Evolutionary conservation across 2,329 filamentous ascomycete genomes (phyloP).

Genomic region (Neopestalotiopsis rosae): DNA sequence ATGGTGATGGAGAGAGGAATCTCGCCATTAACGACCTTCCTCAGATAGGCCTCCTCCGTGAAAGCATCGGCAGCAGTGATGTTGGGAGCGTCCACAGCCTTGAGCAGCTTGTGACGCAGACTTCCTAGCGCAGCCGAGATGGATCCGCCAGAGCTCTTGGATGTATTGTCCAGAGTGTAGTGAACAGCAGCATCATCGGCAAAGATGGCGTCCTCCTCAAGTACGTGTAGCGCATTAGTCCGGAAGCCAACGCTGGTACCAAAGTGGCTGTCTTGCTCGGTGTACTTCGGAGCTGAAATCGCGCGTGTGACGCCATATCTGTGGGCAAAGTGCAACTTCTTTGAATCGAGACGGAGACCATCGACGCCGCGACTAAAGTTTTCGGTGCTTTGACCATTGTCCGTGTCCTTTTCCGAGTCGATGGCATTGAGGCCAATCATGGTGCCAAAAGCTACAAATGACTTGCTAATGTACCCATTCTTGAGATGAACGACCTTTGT

Average conservation of each 20-base stretch:
- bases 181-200: slow-evolving; percentile 60
- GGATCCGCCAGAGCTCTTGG: slow-evolving; percentile 51
- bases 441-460: slow-evolving; percentile 65
- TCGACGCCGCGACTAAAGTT: slow-evolving; percentile 64
- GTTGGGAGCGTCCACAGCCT: slow-evolving; percentile 48
- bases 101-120: slow-evolving; percentile 59
- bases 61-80: slow-evolving; percentile 45
- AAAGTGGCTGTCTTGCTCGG: slow-evolving; percentile 48
- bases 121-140: slow-evolving; percentile 59
- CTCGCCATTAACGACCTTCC: slow-evolving; percentile 58
- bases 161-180: slow-evolving; percentile 58
- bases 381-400: slow-evolving; percentile 53
- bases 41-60: slow-evolving; percentile 56
- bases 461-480: slow-evolving; percentile 65
- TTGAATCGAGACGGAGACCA: slow-evolving; percentile 58
- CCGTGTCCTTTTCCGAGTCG: slow-evolving; percentile 58
- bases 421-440: slow-evolving; percentile 69
- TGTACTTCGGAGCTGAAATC: slow-evolving; percentile 59
- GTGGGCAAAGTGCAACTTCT: slow-evolving; percentile 59
- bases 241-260: slow-evolving; percentile 65
- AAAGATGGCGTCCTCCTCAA: slow-evolving; percentile 58
- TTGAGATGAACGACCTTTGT: slow-evolving; percentile 51
- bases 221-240: slow-evolving; percentile 52
- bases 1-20: slow-evolving; percentile 62
- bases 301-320: slow-evolving; percentile 64